A percentile compares a stretch with the other conserved stretches of the same genome.
Evolutionary conservation across 106 monocot genomes (phyloP).

Genomic region (Platanthera zijinensis): DNA sequence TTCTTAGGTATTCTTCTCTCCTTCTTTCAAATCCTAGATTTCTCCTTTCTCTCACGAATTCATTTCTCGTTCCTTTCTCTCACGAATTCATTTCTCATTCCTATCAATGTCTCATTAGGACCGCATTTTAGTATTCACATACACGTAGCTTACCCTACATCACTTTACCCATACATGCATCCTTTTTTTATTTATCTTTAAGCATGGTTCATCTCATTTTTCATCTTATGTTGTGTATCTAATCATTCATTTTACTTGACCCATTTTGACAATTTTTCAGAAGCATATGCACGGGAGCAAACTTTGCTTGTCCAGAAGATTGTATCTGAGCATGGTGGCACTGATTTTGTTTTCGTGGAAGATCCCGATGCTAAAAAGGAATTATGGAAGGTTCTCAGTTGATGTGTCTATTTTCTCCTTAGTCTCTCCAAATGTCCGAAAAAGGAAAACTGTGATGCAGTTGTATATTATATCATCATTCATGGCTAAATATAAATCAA

Average conservation of each 20-base stretch:
- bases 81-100: too few relatives aligned
- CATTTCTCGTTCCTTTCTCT: too few relatives aligned
- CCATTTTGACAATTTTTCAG: conserved; percentile 26
- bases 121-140: too few relatives aligned
- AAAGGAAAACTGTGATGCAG: neutral
- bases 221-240: neutral
- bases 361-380: conserved; percentile 74
- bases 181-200: neutral
- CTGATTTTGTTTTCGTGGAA: conserved; percentile 87
- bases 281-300: conserved; percentile 90
- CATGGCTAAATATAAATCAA: neutral
- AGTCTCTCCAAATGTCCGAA: neutral
- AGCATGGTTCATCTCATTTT: neutral
- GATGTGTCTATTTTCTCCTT: neutral
- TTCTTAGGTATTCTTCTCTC: too few relatives aligned
- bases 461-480: too few relatives aligned
- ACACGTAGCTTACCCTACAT: too few relatives aligned
- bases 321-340: conserved; percentile 74
- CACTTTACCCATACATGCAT: too few relatives aligned
- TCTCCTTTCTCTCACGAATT: too few relatives aligned
- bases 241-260: neutral
- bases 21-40: too few relatives aligned
- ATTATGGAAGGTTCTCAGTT: conserved; percentile 63
- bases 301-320: conserved; percentile 78
- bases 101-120: too few relatives aligned